Conservation (phyloP, 306 rosid genomes). For the Trifolium repens region DNA sequence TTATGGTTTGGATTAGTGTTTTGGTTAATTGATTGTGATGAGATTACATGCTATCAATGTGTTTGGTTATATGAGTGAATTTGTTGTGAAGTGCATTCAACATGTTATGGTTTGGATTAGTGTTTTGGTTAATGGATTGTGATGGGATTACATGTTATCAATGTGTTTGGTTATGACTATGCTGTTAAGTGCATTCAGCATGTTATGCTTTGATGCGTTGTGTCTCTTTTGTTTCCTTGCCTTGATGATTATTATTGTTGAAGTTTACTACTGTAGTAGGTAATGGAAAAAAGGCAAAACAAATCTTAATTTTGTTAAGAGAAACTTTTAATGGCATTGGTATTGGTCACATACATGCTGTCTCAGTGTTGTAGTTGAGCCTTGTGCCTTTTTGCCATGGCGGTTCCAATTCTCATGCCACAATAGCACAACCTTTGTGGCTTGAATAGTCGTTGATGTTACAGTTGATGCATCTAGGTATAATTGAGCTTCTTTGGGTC, state of each 20-base stretch:
- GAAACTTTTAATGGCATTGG: neutral
- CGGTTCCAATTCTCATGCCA: neutral
- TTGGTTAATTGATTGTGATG: neutral
- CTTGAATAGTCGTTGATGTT: neutral
- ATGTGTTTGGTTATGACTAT: neutral
- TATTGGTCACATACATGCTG: neutral
- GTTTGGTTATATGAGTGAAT: neutral
- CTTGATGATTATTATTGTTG: neutral
- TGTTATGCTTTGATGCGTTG: neutral
- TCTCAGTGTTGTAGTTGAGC: neutral
- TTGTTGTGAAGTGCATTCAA: neutral
- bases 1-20: neutral
- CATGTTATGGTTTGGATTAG: neutral
- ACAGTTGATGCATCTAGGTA: neutral
- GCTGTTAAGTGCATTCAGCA: neutral
- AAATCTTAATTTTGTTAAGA: neutral
- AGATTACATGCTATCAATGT: too few relatives aligned
- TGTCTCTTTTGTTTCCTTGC: constrained; percentile 12
- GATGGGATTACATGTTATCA: too few relatives aligned
- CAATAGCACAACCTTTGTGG: neutral
- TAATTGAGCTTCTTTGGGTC: neutral
- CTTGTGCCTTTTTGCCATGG: neutral
- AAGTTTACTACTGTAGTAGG: neutral
- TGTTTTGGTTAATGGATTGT: neutral
- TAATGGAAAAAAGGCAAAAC: neutral